Base-by-base conservation (phyloP, 192 early-diverging fungal genomes). In the Oehlia diaphana region DNA sequence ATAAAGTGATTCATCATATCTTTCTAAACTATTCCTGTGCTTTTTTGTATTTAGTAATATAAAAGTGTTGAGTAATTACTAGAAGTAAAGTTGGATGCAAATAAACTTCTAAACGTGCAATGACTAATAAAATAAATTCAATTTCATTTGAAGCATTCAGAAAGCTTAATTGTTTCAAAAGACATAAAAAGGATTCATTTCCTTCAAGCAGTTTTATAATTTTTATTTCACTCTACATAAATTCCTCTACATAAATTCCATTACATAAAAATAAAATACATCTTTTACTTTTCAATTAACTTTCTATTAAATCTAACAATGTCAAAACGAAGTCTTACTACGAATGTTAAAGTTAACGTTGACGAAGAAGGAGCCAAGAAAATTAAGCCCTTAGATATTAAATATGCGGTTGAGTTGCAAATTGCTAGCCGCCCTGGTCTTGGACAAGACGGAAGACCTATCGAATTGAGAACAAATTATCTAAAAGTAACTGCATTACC, bases 381-480 rank as follows among this genome's bases (percentile, higher is more conserved):
- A 58, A 19, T 58, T 58, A 58, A 7, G 6, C 53, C 53, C 19
- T 58, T 58, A 21, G 53, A 58, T 58, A 58, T 58, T 58, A 58
- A 58, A 58, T 4, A 6, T 6, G 53, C 53, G 16, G 53, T 58
- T 58, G 53, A 58, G 16, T 58, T 58, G 53, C 53, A 58, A 21
- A 58, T 58, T 58, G 53, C 53, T 10, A 58, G 12, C 16, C 42
- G 72, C 13, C 72, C 72, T 16, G 49, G 72, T 16, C 16, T 58
- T 26, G 72, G 72, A 16, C 0, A 9, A 16, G 26, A n/a, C 12
- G 72, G 72, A 74, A 49, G 28, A 74, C 21, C n/a, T n/a, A 26
- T 74, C 12, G 19, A 19, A 16, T 26, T 74, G 12, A 74, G 49
- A 33, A 33, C 72, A 1, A 74, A 74, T 21, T 33, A 74, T 74